phyloP scores from a whole-genome alignment of 345 rosid genomes.

The Excoecaria cochinchinensis region DNA sequence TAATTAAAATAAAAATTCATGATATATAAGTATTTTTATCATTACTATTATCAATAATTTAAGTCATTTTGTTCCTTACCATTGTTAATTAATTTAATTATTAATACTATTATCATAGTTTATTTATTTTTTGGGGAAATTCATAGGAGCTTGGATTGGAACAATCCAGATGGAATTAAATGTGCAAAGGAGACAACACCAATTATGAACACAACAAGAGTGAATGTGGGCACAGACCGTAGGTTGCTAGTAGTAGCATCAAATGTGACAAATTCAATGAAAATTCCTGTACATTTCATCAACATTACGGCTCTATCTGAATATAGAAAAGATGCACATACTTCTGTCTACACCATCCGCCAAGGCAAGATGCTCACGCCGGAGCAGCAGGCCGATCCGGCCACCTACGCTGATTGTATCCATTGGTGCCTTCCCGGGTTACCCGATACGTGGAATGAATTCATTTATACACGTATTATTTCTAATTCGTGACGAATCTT shows the following conservation, averaged over 20 bases:
- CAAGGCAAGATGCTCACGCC: conserved; percentile 78
- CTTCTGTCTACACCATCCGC: conserved; percentile 71
- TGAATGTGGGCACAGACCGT: conserved; percentile 74
- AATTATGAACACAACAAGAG: conserved; percentile 48
- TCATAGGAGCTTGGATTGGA: conserved; percentile 68
- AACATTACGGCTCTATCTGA: conserved; percentile 77
- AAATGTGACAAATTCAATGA: conserved; percentile 52
- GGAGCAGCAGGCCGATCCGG: conserved; percentile 75
- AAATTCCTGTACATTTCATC: conserved; percentile 57
- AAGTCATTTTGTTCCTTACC: too few relatives aligned
- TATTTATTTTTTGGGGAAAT: background rate
- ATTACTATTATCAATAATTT: background rate
- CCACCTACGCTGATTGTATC: conserved; percentile 85
- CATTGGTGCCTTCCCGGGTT: conserved; percentile 98
- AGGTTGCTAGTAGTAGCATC: conserved; percentile 47
- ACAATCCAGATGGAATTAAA: conserved; percentile 45
- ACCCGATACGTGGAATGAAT: conserved; percentile 94
- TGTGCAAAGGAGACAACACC: conserved; percentile 80
- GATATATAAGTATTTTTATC: too few relatives aligned
- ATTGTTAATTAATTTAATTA: too few relatives aligned
- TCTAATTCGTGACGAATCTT: conserved; percentile 49
- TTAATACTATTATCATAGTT: background rate
- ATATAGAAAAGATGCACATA: conserved; percentile 88
- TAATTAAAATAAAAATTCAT: too few relatives aligned
- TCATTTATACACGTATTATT: conserved; percentile 69